Evolutionary conservation across 2,329 filamentous ascomycete genomes (phyloP).

Genomic region (Coleophoma eucalyptorum): DNA sequence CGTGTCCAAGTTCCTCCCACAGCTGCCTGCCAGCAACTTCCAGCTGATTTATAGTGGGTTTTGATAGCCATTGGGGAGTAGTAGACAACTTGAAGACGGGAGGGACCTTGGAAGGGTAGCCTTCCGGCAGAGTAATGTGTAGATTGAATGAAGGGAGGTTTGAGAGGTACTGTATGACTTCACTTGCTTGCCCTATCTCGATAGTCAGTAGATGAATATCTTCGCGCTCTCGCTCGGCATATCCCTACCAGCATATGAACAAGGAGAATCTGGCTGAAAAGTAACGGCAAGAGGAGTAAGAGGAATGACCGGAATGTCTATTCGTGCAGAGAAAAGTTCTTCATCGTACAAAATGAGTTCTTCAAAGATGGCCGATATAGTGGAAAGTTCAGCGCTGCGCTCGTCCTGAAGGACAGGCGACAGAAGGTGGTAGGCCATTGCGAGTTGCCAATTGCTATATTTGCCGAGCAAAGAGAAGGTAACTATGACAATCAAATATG

Average conservation of each 20-base stretch:
- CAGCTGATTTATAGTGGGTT: conserved; percentile 41
- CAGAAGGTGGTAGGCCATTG: no score
- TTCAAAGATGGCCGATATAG: conserved; percentile 61
- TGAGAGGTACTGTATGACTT: conserved; percentile 21
- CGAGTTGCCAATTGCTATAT: no score
- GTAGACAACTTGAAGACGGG: conserved; percentile 49
- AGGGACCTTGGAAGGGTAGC: conserved; percentile 52
- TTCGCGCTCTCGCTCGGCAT: conserved; percentile 14
- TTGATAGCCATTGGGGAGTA: conserved; percentile 53
- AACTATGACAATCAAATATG: no score
- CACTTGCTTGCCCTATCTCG: background rate
- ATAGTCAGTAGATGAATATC: conserved; percentile 14
- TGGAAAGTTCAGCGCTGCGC: conserved; percentile 55
- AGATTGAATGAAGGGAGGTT: conserved; percentile 55
- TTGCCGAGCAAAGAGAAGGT: no score
- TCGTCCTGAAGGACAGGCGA: conserved; percentile 42
- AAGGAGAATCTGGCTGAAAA: conserved; percentile 46
- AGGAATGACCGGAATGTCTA: conserved; percentile 56
- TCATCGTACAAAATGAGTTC: conserved; percentile 48
- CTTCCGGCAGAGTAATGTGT: conserved; percentile 48
- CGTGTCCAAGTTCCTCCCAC: conserved; percentile 60
- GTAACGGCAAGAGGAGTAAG: conserved; percentile 50
- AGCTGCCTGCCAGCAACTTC: conserved; percentile 45
- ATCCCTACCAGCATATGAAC: conserved; percentile 14
- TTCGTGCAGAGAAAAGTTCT: conserved; percentile 38